phyloP scores from a whole-genome alignment of 2,329 filamentous ascomycete genomes.

The Aspergillus sojae region DNA sequence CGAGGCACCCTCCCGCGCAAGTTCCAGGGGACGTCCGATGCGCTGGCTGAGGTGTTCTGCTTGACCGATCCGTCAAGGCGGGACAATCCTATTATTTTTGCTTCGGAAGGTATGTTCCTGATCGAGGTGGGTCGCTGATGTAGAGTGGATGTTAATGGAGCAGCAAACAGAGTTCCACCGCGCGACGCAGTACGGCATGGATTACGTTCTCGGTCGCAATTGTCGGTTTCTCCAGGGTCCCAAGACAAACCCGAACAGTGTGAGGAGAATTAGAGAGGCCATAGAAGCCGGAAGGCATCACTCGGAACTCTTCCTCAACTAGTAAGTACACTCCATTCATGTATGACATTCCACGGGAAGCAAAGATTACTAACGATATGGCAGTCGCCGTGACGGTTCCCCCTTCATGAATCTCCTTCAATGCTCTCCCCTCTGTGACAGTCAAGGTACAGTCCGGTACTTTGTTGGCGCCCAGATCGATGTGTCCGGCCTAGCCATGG shows the following conservation, averaged over 20 bases:
- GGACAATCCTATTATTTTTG: slow-evolving; percentile 77
- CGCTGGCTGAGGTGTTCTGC: slow-evolving; percentile 75
- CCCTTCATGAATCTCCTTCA: slow-evolving; percentile 78
- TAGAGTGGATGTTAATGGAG: not conserved
- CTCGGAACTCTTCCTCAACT: slow-evolving; percentile 76
- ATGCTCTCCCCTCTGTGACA: slow-evolving; percentile 72
- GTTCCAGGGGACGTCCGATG: slow-evolving; percentile 70
- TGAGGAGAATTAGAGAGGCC: slow-evolving; percentile 64
- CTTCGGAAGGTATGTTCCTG: slow-evolving; percentile 64
- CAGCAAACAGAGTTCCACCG: slow-evolving; percentile 65
- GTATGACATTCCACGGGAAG: not conserved
- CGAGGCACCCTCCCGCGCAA: slow-evolving; percentile 67
- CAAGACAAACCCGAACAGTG: slow-evolving; percentile 65
- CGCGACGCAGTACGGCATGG: slow-evolving; percentile 74
- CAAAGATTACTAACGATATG: slow-evolving; percentile 1
- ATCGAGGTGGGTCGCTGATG: too few relatives aligned
- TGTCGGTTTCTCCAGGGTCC: slow-evolving; percentile 79
- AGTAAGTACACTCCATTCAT: slow-evolving; percentile 49
- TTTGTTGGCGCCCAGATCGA: slow-evolving; percentile 75
- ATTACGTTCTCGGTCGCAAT: slow-evolving; percentile 73
- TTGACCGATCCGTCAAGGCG: slow-evolving; percentile 71
- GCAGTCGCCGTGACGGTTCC: slow-evolving; percentile 69
- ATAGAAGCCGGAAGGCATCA: slow-evolving; percentile 67
- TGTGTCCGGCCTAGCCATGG: slow-evolving; percentile 68
- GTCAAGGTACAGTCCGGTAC: slow-evolving; percentile 67